phyloP scores from a whole-genome alignment of 805 yeast species.

The Danielia oregonensis region DNA sequence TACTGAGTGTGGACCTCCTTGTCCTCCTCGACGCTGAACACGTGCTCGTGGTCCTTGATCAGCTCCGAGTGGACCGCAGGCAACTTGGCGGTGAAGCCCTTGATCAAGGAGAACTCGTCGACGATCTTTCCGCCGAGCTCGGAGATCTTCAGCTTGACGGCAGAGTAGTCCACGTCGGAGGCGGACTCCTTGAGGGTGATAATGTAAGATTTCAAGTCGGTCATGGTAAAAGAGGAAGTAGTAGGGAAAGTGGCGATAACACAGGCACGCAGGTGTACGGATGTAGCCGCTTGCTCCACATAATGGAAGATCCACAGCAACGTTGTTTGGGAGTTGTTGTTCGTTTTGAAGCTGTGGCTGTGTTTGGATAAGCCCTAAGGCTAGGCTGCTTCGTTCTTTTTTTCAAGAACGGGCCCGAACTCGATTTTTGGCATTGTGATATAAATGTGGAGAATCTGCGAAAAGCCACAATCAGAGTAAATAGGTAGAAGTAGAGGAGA shows the following conservation, averaged over 20 bases:
- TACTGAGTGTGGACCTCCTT: constrained; percentile 51
- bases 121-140: constrained; percentile 59
- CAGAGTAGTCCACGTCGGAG: constrained; percentile 34
- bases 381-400: no score
- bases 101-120: constrained; percentile 60
- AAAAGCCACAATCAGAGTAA: no score
- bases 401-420: no score
- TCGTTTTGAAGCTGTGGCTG: background rate
- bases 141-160: constrained; percentile 45
- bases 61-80: constrained; percentile 50
- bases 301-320: no score
- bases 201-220: constrained; percentile 33
- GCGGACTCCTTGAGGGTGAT: constrained; percentile 46
- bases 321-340: background rate
- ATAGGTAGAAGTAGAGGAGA: no score
- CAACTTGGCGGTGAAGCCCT: constrained; percentile 60
- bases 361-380: no score
- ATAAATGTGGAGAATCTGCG: no score
- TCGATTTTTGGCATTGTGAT: no score
- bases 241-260: no score
- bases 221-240: constrained; percentile 15
- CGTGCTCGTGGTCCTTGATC: constrained; percentile 47
- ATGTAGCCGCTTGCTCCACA: no score
- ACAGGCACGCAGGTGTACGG: no score
- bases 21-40: constrained; percentile 64